Evolutionary conservation across 2,329 filamentous ascomycete species (phyloP).

Genomic region (Daldinia sp.): DNA sequence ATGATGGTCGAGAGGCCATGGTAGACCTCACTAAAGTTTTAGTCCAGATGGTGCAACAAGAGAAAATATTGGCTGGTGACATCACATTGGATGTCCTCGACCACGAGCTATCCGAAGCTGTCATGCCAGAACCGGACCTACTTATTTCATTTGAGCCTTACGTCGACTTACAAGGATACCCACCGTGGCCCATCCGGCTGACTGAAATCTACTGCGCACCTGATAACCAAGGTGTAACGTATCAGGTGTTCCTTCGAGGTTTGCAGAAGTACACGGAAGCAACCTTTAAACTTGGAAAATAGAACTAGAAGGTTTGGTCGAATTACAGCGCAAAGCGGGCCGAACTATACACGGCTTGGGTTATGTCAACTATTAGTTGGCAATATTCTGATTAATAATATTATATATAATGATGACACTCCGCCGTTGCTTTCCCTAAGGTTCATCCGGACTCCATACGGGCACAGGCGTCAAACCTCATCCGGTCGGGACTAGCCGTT

Average conservation of each 20-base stretch:
- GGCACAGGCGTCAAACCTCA: not conserved
- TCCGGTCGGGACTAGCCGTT: not conserved
- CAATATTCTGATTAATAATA: constrained; percentile 4
- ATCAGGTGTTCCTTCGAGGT: constrained; percentile 89
- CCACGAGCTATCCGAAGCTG: constrained; percentile 79
- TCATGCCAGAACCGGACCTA: constrained; percentile 90
- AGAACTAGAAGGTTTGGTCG: constrained; percentile 36
- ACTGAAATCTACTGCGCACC: constrained; percentile 89
- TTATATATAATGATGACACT: constrained; percentile 7
- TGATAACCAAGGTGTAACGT: constrained; percentile 85
- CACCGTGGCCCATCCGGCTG: constrained; percentile 93
- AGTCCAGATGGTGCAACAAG: constrained; percentile 91
- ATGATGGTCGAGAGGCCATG: constrained; percentile 91
- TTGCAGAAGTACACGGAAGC: constrained; percentile 85
- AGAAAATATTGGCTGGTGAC: constrained; percentile 81
- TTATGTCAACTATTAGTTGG: not conserved
- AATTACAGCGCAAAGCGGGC: not conserved
- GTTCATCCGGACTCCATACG: not conserved
- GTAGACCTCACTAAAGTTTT: constrained; percentile 96
- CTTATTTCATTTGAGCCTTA: constrained; percentile 86
- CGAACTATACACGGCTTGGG: constrained; percentile 4
- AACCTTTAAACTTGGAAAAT: constrained; percentile 84
- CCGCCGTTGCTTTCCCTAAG: not conserved
- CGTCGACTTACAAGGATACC: constrained; percentile 88
- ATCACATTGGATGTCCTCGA: constrained; percentile 88